Conservation (phyloP, 345 rosid genomes). For the Eucalyptus victrix region DNA sequence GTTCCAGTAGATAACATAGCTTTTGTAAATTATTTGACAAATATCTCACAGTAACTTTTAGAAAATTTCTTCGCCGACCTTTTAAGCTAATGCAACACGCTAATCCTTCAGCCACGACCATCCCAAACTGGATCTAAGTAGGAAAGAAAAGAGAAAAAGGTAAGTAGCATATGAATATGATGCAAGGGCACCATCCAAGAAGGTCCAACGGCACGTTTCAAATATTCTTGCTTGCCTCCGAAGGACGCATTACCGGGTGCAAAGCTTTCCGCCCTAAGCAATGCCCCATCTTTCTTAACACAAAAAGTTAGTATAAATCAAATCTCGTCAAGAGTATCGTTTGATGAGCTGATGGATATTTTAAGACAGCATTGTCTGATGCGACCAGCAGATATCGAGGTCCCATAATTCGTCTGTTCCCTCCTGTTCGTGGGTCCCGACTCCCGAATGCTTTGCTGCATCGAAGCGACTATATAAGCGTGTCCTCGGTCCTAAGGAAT, state of each 20-base stretch:
- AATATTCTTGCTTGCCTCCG: neutral
- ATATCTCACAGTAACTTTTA: neutral
- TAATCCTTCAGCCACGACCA: neutral
- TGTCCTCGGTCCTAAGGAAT: neutral
- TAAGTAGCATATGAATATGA: constrained; percentile 14
- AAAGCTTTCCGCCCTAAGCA: neutral
- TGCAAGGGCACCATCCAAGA: neutral
- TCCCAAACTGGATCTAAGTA: neutral
- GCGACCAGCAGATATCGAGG: neutral
- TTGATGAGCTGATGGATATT: neutral
- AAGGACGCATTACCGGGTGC: neutral
- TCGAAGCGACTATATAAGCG: neutral
- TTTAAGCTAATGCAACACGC: neutral
- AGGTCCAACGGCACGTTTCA: neutral
- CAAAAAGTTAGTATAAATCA: neutral
- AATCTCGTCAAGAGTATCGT: neutral
- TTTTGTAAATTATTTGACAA: neutral
- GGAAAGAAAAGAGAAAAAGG: neutral
- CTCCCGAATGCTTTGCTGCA: neutral
- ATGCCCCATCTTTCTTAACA: neutral
- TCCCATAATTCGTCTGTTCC: neutral
- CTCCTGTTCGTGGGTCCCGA: neutral
- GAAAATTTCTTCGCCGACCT: neutral
- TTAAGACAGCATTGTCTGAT: neutral
- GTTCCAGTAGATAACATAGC: neutral